These are phyloP conservation scores for Talaromyces trachyspermus DNA, from an alignment of 495 filamentous ascomycete species.

Conservation along the genomic window DNA sequence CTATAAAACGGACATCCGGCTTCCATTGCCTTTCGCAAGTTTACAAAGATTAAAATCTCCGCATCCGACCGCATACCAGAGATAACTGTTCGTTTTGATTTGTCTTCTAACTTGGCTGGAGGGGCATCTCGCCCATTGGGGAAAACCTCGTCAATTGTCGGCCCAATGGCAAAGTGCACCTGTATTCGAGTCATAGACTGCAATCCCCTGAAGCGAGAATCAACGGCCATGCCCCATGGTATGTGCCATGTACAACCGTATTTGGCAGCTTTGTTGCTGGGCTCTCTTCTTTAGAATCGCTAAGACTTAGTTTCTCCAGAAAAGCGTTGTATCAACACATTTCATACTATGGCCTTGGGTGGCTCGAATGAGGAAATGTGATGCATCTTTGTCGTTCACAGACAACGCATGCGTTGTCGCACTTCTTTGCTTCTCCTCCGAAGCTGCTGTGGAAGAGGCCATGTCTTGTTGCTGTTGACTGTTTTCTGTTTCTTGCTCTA, in stretches of 20 bases:
- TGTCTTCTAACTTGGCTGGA: slow-evolving; percentile 6
- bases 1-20: slow-evolving; percentile 73
- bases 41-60: slow-evolving; percentile 72
- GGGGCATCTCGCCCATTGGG: slow-evolving; percentile 14
- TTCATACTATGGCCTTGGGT: slow-evolving; percentile 76
- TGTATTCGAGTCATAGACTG: slow-evolving; percentile 76
- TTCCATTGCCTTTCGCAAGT: slow-evolving; percentile 57
- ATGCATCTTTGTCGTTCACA: slow-evolving; percentile 37
- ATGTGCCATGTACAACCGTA: slow-evolving; percentile 80
- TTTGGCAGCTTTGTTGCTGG: slow-evolving; percentile 39
- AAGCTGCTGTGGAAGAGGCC: slow-evolving; percentile 5
- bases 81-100: slow-evolving; percentile 43
- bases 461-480: slow-evolving; percentile 10
- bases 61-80: slow-evolving; percentile 80
- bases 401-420: slow-evolving; percentile 25
- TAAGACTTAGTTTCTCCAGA: slow-evolving; percentile 56
- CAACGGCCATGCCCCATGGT: slow-evolving; percentile 61
- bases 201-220: slow-evolving; percentile 71
- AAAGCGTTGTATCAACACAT: slow-evolving; percentile 55
- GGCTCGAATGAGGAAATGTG: slow-evolving; percentile 81
- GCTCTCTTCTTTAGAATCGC: slow-evolving; percentile 12
- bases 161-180: slow-evolving; percentile 73
- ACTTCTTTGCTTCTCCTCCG: slow-evolving; percentile 14
- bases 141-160: slow-evolving; percentile 39
- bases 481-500: slow-evolving; percentile 9